Evolutionary conservation across 192 early-diverging fungal genomes (phyloP), one percentile per base, ranked within the genome.

Genomic region (Linderina pennispora): DNA sequence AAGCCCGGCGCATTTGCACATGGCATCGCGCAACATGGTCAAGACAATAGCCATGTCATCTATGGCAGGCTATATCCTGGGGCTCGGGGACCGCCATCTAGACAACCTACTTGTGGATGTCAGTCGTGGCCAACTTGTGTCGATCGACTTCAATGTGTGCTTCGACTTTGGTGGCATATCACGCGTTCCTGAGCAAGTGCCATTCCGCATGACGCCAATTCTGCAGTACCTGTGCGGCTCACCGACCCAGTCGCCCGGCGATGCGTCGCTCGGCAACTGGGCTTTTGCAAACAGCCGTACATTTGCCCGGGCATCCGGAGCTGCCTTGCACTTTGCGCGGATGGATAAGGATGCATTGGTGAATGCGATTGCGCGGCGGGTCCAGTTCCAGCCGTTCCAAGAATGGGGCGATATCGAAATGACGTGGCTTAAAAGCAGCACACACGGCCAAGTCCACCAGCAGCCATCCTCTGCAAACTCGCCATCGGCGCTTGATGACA

Each of bases 91-190:
- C 43, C 75, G 87, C 3, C 87, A 89, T 60, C 62, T 89, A 36
- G 87, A 86, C 54, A 89, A 89, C 53, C 74, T 87, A 17, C 46
- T 89, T 36, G 34, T 87, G 6, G 70, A 82, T 50, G 32, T 45
- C 0, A 13, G 32, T 13, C 36, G 25, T 3, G 83, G 81, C 0
- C 71, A 69, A 10, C 53, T 89, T 31, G 58, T 89, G 34, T 83
- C 86, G 47, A 82, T 89, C 42, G 86, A 89, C 48, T 89, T 75
- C 49, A 89, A 85, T 48, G 80, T 89, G 8, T 81, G 83, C 49
- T 89, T 85, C 44, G 86, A 86, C 32, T 81, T 80, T 33, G 86
- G 86, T 6, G 23, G 48, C 1, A 50, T 71, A 2, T 63, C 85
- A 20, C 72, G 80, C 11, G 65, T 89, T 1, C 84, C 84, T 9